Evolutionary conservation across 2,329 filamentous ascomycete species (phyloP), one percentile per base, ranked within the genome.

Genomic region (Curvularia lunata): DNA sequence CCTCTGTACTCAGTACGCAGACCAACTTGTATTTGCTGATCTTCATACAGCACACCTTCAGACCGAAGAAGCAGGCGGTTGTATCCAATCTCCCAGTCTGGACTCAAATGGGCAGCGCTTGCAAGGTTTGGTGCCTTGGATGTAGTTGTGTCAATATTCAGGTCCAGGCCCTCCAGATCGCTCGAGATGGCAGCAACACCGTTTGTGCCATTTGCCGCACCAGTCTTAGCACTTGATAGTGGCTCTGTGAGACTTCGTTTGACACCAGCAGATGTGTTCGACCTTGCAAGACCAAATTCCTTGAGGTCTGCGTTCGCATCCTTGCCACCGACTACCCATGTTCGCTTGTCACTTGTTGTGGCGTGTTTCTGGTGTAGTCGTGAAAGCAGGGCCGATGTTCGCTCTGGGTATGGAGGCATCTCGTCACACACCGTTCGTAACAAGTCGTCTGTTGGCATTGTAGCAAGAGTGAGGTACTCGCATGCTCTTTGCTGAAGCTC

Each of bases 311-410:
- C 82, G 74, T 97, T 97, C 56, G 93, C 94, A 74, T 96, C 92
- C 79, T 97, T 97, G 59, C 92, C 94, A 61, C 94, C 94, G n/a
- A 98, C 91, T 25, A 97, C 89, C 95, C 95, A 99, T 1, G 95
- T 98, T 61, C 94, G 87, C 80, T 96, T 96, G 77, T 99, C 95
- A 73, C 91, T 96, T 13, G 92, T 95, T 59, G 90, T 91, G 47
- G 90, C 91, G 70, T 96, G 92, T 80, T 96, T 98, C 78, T 97
- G 92, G 78, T 99, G 94, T 48, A 99, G 84, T 56, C 95, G 86
- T 38, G 94, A 97, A 10, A 99, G 83, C 27, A 99, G 82, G 1
- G 95, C 94, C 5, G 95, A 98, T 57, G 96, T 89, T 59, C 96
- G 85, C 76, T 99, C 93, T 0, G 95, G 96, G 79, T 98, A 99